These are phyloP conservation scores for Malania oleifera DNA, from an alignment of 164 flowering plant genomes.

Conservation along the genomic window DNA sequence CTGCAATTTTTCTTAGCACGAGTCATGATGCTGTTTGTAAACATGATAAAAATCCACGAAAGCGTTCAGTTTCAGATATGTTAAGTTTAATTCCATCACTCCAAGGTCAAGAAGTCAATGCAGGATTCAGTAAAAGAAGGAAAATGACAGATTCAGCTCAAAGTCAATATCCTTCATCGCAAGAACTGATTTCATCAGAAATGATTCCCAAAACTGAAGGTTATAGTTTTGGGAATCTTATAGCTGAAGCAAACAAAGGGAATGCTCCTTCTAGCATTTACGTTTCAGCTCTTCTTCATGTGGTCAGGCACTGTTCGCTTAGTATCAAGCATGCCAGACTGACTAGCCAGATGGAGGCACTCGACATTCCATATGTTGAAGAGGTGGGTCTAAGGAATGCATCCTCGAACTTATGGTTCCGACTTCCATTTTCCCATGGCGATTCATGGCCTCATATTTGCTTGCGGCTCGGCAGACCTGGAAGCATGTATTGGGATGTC, in stretches of 20 bases:
- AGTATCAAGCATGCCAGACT: constrained; percentile 89
- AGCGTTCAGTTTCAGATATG: constrained; percentile 69
- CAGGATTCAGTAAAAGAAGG: constrained; percentile 46
- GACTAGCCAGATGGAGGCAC: constrained; percentile 95
- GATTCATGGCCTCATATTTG: constrained; percentile 86
- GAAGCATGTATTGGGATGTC: constrained; percentile 96
- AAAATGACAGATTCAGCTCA: constrained; percentile 33
- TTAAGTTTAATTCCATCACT: constrained; percentile 71
- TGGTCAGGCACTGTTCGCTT: constrained; percentile 88
- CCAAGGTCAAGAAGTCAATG: constrained; percentile 28
- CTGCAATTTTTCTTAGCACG: constrained; percentile 26
- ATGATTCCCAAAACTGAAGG: constrained; percentile 36
- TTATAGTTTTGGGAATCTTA: constrained; percentile 60
- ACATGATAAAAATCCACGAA: constrained; percentile 41
- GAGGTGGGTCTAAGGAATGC: constrained; percentile 72
- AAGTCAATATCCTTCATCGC: constrained; percentile 24
- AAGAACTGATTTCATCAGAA: constrained; percentile 25
- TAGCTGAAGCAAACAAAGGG: constrained; percentile 92
- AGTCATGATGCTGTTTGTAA: constrained; percentile 26
- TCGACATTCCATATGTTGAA: constrained; percentile 89
- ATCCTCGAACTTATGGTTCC: constrained; percentile 87
- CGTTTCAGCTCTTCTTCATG: constrained; percentile 84
- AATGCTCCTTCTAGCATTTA: constrained; percentile 72
- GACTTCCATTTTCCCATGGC: constrained; percentile 70
- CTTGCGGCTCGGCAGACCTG: constrained; percentile 92